A percentile compares a stretch with the other conserved stretches of the same genome.
Evolutionary conservation across 768 basidiomycete genomes (phyloP).

Genomic region (Erythrobasidium yunnanense): DNA sequence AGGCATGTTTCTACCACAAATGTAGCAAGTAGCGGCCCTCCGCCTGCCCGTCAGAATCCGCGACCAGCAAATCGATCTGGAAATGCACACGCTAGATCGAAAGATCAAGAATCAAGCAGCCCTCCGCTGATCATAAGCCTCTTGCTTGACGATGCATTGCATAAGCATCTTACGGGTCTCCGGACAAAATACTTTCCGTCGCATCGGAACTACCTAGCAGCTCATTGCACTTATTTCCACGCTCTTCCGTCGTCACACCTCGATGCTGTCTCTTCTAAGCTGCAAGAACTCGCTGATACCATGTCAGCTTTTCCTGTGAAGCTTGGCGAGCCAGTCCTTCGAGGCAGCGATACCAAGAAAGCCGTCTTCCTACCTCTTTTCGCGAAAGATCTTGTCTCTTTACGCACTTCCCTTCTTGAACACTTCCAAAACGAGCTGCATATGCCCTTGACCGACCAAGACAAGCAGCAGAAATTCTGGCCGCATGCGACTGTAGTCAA

Average conservation of each 20-base stretch:
- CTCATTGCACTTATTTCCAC: slow-evolving; percentile 14
- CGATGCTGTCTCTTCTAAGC: not conserved
- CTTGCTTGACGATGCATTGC: not conserved
- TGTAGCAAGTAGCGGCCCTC: no score
- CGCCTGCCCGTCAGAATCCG: no score
- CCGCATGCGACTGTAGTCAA: slow-evolving; percentile 19
- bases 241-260: not conserved
- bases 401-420: not conserved
- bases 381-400: not conserved
- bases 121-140: not conserved
- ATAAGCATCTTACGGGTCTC: not conserved
- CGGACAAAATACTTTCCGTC: slow-evolving; percentile 8
- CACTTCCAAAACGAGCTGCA: not conserved
- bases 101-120: no score
- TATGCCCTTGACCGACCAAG: not conserved
- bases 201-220: not conserved
- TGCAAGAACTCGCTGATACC: not conserved
- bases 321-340: not conserved
- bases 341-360: not conserved
- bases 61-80: no score
- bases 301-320: not conserved
- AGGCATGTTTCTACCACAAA: no score
- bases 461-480: not conserved
- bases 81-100: no score
- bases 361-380: not conserved